Evolutionary conservation across 371 early-diverging fungal genomes (phyloP).

Genomic region (Syncephalastrum monosporum): DNA sequence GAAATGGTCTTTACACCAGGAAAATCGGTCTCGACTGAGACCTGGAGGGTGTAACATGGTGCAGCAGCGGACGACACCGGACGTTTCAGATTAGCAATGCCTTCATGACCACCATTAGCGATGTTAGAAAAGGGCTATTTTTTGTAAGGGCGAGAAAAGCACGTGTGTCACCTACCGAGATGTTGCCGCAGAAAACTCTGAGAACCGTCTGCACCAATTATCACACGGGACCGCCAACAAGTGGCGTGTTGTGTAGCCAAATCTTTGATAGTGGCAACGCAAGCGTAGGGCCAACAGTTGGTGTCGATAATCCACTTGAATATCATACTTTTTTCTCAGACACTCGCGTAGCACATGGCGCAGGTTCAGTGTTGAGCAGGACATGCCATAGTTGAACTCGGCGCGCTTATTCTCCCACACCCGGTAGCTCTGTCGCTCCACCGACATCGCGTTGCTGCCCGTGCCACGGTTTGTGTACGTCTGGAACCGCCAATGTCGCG

Average conservation of each 20-base stretch:
- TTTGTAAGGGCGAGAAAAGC: too few species aligned
- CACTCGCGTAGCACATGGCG: constrained; percentile 15
- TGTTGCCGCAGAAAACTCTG: constrained; percentile 35
- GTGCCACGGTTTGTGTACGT: constrained; percentile 18
- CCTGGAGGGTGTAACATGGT: constrained; percentile 34
- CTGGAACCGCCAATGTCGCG: constrained; percentile 33
- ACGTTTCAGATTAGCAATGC: too few species aligned
- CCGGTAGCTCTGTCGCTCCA: constrained; percentile 22
- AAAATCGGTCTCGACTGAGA: constrained; percentile 24
- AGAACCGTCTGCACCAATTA: constrained; percentile 38
- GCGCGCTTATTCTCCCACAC: constrained; percentile 33
- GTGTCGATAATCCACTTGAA: constrained; percentile 29
- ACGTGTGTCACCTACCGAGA: constrained; percentile 27
- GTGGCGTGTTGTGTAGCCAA: constrained; percentile 16
- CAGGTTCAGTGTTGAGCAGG: constrained; percentile 19
- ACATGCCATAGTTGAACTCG: constrained; percentile 27
- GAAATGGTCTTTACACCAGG: constrained; percentile 28
- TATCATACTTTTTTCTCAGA: constrained; percentile 13
- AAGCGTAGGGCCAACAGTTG: constrained; percentile 13
- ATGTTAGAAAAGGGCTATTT: too few species aligned
- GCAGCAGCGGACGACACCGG: neutral
- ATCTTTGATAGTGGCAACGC: constrained; percentile 21
- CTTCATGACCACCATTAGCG: too few species aligned
- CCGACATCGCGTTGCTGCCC: constrained; percentile 13
- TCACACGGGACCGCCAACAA: constrained; percentile 23